phyloP scores from a whole-genome alignment of 2,329 filamentous ascomycete species.

The Colletotrichum gloeosporioides region DNA sequence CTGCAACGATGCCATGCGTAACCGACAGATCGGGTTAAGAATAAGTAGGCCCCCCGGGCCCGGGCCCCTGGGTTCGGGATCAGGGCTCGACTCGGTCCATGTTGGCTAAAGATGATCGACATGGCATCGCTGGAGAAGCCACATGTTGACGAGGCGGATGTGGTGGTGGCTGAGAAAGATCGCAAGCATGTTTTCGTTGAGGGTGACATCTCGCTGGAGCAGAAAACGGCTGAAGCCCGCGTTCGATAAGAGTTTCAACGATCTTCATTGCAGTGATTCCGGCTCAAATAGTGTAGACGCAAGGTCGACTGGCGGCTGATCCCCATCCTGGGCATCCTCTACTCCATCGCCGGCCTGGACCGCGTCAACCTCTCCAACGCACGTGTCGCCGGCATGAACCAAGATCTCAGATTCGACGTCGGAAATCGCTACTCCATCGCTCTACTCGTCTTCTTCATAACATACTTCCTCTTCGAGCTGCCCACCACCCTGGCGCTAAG shows the following conservation, averaged over 20 bases:
- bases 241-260: neutral
- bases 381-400: conserved; percentile 22
- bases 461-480: conserved; percentile 7
- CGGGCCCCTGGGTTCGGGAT: neutral
- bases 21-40: neutral
- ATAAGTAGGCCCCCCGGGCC: neutral
- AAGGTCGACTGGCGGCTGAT: conserved; percentile 40
- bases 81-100: neutral
- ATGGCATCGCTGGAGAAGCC: neutral
- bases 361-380: conserved; percentile 19
- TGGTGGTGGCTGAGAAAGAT: neutral
- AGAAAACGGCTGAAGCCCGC: neutral
- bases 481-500: neutral
- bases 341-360: conserved; percentile 23
- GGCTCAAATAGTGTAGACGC: neutral
- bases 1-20: neutral
- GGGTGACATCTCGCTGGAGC: neutral
- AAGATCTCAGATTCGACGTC: conserved; percentile 19
- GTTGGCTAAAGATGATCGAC: neutral
- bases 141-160: neutral
- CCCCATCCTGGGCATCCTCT: conserved; percentile 34
- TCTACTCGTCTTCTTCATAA: conserved; percentile 26
- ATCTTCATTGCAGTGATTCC: fast-evolving
- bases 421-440: conserved; percentile 21
- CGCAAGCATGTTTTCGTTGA: neutral